Conservation (phyloP, 352 stramenopile genomes). For the Phytophthora europaea region DNA sequence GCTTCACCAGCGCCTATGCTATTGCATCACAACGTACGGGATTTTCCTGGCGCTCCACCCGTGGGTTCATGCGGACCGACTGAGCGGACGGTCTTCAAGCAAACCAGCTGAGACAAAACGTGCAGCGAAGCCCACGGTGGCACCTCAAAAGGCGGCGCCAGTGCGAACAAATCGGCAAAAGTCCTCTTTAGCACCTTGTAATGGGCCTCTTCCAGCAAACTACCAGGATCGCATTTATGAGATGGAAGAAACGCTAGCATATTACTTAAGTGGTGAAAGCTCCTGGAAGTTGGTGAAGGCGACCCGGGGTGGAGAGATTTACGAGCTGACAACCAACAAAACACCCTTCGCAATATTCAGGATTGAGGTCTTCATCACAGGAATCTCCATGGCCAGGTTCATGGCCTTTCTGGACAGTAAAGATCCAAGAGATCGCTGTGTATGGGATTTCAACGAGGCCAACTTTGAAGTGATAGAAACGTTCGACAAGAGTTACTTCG, state of each 20-base stretch:
- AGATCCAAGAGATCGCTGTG: constrained; percentile 43
- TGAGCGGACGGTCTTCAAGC: background rate
- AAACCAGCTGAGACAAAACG: background rate
- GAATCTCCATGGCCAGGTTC: constrained; percentile 51
- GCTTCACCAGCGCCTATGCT: constrained; percentile 53
- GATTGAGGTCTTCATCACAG: constrained; percentile 57
- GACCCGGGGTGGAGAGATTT: constrained; percentile 46
- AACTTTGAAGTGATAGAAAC: constrained; percentile 61
- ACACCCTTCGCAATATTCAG: constrained; percentile 59
- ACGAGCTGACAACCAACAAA: constrained; percentile 56
- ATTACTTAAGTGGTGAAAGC: constrained; percentile 51
- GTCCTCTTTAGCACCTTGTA: background rate
- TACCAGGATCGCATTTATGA: constrained; percentile 37
- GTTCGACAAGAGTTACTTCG: constrained; percentile 33
- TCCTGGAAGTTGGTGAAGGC: constrained; percentile 55
- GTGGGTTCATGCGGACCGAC: constrained; percentile 48
- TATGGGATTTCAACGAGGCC: constrained; percentile 67
- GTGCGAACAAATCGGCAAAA: constrained; percentile 2
- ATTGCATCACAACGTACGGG: constrained; percentile 58
- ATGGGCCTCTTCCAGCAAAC: constrained; percentile 25
- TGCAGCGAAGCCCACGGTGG: constrained; percentile 6
- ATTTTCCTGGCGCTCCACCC: constrained; percentile 67
- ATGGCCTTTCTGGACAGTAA: constrained; percentile 57
- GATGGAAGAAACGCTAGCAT: constrained; percentile 36
- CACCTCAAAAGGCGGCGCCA: background rate